These are phyloP conservation scores for Kurtzmaniella quercitrusa DNA, from an alignment of 1,139 yeast species.

Conservation along the genomic window DNA sequence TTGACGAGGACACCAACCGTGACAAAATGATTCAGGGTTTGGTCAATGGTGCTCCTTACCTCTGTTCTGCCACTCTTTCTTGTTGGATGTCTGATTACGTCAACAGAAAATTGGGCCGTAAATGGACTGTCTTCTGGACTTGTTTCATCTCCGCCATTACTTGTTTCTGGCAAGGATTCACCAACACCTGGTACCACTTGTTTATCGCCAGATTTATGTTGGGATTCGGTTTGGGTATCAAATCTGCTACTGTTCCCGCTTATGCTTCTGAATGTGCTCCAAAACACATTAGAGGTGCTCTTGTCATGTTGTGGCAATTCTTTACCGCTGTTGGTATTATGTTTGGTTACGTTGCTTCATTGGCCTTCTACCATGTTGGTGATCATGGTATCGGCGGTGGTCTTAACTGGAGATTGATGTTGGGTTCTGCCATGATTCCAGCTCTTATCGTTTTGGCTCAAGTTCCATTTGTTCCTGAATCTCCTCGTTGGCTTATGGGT, in stretches of 20 bases:
- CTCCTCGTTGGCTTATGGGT: slow-evolving; percentile 79
- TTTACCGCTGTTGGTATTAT: slow-evolving; percentile 86
- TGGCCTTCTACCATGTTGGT: slow-evolving; percentile 48
- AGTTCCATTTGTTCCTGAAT: slow-evolving; percentile 70
- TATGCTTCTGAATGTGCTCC: slow-evolving; percentile 70
- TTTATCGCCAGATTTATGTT: slow-evolving; percentile 68
- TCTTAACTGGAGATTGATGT: slow-evolving; percentile 76
- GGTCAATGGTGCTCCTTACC: slow-evolving; percentile 77
- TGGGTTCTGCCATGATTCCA: slow-evolving; percentile 74
- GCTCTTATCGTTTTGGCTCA: slow-evolving; percentile 65
- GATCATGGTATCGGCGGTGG: slow-evolving; percentile 38
- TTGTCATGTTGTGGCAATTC: slow-evolving; percentile 87
- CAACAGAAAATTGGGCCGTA: slow-evolving; percentile 63
- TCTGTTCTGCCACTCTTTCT: slow-evolving; percentile 65
- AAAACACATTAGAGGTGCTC: slow-evolving; percentile 68
- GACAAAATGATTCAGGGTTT: slow-evolving; percentile 70
- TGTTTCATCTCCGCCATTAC: slow-evolving; percentile 62
- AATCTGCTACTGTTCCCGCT: slow-evolving; percentile 24
- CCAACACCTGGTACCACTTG: slow-evolving; percentile 70
- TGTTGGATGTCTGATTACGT: slow-evolving; percentile 72
- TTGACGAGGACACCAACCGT: slow-evolving; percentile 42
- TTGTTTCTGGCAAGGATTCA: slow-evolving; percentile 76
- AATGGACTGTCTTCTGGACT: slow-evolving; percentile 68
- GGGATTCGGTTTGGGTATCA: slow-evolving; percentile 56
- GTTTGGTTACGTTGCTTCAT: slow-evolving; percentile 69